Conservation (phyloP, 2,329 filamentous ascomycete genomes). For the Pseudogymnoascus sp. region DNA sequence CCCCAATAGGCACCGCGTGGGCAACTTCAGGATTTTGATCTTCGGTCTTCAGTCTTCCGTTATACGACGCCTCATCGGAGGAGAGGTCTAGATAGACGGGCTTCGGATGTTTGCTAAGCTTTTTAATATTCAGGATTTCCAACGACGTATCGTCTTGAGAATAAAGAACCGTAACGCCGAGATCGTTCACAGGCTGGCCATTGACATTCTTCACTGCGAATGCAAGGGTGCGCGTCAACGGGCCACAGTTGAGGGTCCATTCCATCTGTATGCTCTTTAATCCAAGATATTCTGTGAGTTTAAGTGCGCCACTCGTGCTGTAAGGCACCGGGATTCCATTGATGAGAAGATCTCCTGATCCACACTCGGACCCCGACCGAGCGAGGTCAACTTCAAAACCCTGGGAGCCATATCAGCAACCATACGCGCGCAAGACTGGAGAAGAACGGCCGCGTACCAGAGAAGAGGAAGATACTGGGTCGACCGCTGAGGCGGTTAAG, state of each 20-base stretch:
- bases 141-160: background rate
- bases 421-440: background rate
- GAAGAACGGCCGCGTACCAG: background rate
- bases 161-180: background rate
- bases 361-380: background rate
- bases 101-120: background rate
- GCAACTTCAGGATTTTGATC: background rate
- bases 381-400: background rate
- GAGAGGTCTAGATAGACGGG: background rate
- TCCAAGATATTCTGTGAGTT: background rate
- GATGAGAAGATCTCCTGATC: background rate
- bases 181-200: background rate
- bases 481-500: background rate
- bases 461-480: background rate
- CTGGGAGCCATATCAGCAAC: background rate
- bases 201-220: background rate
- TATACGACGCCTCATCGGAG: background rate
- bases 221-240: background rate
- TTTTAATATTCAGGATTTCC: background rate
- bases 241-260: constrained; percentile 1
- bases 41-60: background rate
- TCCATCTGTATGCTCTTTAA: background rate
- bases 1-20: background rate
- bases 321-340: background rate
- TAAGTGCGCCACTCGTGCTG: background rate